phyloP scores from a whole-genome alignment of 2,329 filamentous ascomycete species.

The Phoma sp. region DNA sequence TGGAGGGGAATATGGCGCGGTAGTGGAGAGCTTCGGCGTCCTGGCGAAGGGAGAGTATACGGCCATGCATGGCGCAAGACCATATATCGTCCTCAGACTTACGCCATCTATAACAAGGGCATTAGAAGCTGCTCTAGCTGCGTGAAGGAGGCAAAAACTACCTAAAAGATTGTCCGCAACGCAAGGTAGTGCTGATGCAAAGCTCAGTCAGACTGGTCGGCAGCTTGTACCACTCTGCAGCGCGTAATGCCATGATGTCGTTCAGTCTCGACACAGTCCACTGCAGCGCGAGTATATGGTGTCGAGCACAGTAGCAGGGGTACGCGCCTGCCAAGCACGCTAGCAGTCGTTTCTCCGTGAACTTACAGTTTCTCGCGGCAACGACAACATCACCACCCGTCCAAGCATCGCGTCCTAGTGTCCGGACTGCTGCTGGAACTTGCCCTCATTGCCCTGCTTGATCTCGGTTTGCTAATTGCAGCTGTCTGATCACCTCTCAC shows the following conservation, averaged over 20 bases:
- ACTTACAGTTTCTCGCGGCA: constrained; percentile 14
- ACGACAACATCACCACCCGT: constrained; percentile 12
- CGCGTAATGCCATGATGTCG: constrained; percentile 54
- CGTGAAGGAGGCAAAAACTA: constrained; percentile 37
- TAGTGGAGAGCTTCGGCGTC: constrained; percentile 82
- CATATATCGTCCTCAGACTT: constrained; percentile 82
- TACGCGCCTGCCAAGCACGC: constrained; percentile 4
- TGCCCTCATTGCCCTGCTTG: constrained; percentile 21
- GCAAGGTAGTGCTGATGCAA: constrained; percentile 91
- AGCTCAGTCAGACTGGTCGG: constrained; percentile 84
- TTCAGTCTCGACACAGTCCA: neutral
- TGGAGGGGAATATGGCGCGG: constrained; percentile 67
- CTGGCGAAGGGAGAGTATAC: constrained; percentile 85
- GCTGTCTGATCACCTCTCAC: constrained; percentile 1
- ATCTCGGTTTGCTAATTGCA: constrained; percentile 24
- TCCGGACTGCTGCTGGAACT: constrained; percentile 5
- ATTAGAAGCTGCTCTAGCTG: constrained; percentile 8
- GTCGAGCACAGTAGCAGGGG: neutral
- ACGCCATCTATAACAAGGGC: constrained; percentile 73
- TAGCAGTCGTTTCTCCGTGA: constrained; percentile 14
- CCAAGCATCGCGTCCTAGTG: constrained; percentile 10
- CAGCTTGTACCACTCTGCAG: constrained; percentile 86
- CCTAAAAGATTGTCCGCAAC: constrained; percentile 93
- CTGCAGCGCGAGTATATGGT: neutral
- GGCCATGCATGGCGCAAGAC: constrained; percentile 86